These are phyloP conservation scores for Lonicera japonica DNA, from an alignment of 129 eudicot genomes.

Conservation along the genomic window DNA sequence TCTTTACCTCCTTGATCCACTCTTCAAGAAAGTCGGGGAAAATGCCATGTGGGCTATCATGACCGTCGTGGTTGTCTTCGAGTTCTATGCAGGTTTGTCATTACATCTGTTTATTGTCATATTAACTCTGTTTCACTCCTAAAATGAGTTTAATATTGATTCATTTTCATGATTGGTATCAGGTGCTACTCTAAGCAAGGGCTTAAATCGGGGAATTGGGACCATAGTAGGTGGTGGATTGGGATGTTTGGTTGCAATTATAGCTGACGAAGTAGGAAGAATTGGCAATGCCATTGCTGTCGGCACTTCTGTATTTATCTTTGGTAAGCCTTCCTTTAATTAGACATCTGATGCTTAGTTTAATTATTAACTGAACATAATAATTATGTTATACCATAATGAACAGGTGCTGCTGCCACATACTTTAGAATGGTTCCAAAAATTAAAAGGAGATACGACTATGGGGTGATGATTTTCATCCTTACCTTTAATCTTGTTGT, in stretches of 20 bases:
- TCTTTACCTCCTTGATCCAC: slow-evolving; percentile 60
- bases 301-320: slow-evolving; percentile 47
- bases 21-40: slow-evolving; percentile 70
- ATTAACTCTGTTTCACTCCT: no score
- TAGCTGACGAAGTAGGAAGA: slow-evolving; percentile 54
- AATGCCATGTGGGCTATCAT: slow-evolving; percentile 96
- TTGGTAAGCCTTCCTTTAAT: slow-evolving; percentile 35
- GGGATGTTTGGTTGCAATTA: slow-evolving; percentile 63
- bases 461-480: slow-evolving; percentile 70
- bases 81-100: slow-evolving; percentile 66
- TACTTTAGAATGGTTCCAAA: slow-evolving; percentile 61
- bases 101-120: neutral
- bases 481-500: slow-evolving; percentile 76
- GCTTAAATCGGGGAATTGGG: slow-evolving; percentile 71
- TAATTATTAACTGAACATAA: neutral
- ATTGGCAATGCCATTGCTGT: slow-evolving; percentile 50
- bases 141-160: neutral
- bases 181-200: slow-evolving; percentile 92
- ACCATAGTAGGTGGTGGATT: slow-evolving; percentile 74
- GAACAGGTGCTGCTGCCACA: slow-evolving; percentile 66
- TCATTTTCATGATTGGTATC: neutral
- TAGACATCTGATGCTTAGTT: no score
- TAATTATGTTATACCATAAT: neutral
- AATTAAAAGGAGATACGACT: slow-evolving; percentile 59
- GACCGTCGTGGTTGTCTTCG: slow-evolving; percentile 85